Conservation (phyloP, 768 basidiomycete species). For the Pleurotus sapidus region DNA sequence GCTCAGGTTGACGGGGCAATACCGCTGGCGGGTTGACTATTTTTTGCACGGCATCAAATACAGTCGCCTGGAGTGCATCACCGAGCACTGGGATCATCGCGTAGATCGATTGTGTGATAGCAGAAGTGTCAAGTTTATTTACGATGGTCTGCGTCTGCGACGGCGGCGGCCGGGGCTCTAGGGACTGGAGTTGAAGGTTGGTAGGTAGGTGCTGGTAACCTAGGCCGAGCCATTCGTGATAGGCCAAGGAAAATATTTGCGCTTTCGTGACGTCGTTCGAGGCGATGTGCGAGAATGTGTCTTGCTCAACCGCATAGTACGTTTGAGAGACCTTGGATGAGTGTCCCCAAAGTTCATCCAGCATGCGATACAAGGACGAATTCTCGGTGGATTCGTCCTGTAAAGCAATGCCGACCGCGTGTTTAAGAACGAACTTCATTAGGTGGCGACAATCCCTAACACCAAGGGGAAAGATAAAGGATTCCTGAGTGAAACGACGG, state of each 20-base stretch:
- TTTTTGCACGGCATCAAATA: too few relatives aligned
- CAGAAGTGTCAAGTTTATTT: too few relatives aligned
- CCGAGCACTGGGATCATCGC: too few relatives aligned
- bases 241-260: background rate
- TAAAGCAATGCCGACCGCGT: constrained; percentile 2
- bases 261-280: background rate
- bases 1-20: too few relatives aligned
- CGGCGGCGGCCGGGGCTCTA: too few relatives aligned
- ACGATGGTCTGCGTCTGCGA: too few relatives aligned
- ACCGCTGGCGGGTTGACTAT: too few relatives aligned
- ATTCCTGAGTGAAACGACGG: background rate
- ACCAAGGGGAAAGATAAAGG: background rate
- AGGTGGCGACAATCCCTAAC: constrained; percentile 5
- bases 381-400: background rate
- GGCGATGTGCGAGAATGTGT: background rate
- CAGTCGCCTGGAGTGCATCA: too few relatives aligned
- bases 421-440: background rate
- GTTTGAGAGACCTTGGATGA: too few relatives aligned
- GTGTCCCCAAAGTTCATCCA: constrained; percentile 4
- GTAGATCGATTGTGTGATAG: too few relatives aligned
- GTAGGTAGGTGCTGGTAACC: background rate
- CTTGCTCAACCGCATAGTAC: background rate
- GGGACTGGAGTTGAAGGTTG: too few relatives aligned
- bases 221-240: background rate
- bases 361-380: background rate